Evolutionary conservation across 495 filamentous ascomycete genomes (phyloP), one percentile per base, ranked within the genome.

Genomic region (Arthonia radiata): DNA sequence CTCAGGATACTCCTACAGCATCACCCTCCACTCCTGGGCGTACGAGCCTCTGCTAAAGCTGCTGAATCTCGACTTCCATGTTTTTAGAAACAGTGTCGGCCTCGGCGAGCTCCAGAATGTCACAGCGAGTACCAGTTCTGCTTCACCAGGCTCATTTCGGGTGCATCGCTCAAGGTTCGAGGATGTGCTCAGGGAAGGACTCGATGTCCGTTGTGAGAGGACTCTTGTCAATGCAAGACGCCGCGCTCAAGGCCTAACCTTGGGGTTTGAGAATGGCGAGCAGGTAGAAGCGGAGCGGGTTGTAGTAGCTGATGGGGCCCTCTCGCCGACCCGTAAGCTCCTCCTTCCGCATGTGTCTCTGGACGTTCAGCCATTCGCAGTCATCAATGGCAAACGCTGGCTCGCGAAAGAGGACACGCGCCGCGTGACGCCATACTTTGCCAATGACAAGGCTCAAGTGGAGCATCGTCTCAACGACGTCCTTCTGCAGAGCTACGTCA

Each of bases 291-390:
- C 29, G n/a, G 16, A 30, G n/a, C 23, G 35, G 17, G 23, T 54
- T 5, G 30, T 54, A 11, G 53, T 38, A 5, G 35, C 38, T 1
- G 48, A 53, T 33, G 53, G 53, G 8, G 27, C 35, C n/a, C 49
- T 53, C 32, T 54, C 50, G 1, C 8, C 13, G 7, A 28, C 40
- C 1, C 40, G 50, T 21, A 41, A 44, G 17, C 18, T 26, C 3
- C 26, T 53, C 3, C 33, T 32, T 12, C 38, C 46, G 0, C n/a
- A 13, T 3, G 19, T 6, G 6, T 7, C 19, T 22, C 38, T 40
- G 2, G 36, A 43, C 5, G 32, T 54, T 15, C 31, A 51, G 1
- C 53, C 46, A 2, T 51, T 29, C 26, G 53, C 44, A 2, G 53
- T 47, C 4, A 54, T 45, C 30, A 49, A 44, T 18, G 53, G 50